Evolutionary conservation across 306 rosid genomes (phyloP).

Genomic region (Arachis stenosperma): DNA sequence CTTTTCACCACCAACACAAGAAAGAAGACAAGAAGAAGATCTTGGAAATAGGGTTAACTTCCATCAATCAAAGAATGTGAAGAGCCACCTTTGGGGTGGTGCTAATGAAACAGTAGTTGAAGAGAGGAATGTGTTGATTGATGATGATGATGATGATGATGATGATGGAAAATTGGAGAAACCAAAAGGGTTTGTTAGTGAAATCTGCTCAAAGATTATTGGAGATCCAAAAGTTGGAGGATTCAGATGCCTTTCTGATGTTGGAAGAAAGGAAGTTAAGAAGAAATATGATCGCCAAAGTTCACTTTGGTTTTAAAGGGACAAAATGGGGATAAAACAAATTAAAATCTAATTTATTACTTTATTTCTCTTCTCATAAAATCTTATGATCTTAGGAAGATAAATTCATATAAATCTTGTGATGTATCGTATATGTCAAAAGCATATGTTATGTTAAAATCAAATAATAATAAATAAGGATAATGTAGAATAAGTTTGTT

Average conservation of each 20-base stretch:
- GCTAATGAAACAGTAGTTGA: conserved; percentile 13
- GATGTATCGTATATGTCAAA: too few species aligned
- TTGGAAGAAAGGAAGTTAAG: conserved; percentile 44
- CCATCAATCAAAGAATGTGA: neutral
- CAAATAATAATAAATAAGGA: too few species aligned
- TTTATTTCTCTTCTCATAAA: too few species aligned
- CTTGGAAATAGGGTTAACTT: neutral
- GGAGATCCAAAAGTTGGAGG: conserved; percentile 8
- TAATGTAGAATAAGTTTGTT: too few species aligned
- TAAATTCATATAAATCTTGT: too few species aligned
- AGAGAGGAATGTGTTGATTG: conserved; percentile 51
- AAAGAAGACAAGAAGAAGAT: conserved; percentile 4
- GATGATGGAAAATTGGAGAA: conserved; percentile 46
- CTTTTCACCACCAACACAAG: too few species aligned
- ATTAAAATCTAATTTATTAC: too few species aligned
- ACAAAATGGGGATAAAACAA: neutral
- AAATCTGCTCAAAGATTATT: conserved; percentile 58
- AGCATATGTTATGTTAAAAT: too few species aligned
- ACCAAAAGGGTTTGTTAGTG: conserved; percentile 48
- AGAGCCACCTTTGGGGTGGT: conserved; percentile 51
- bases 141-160: conserved; percentile 41
- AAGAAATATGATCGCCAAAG: conserved; percentile 51
- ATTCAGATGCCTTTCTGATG: conserved; percentile 59
- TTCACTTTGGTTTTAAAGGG: conserved; percentile 57
- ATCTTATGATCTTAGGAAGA: too few species aligned